These are phyloP conservation scores for Scheffersomyces stipitis DNA, from an alignment of 805 yeast genomes.

Conservation along the genomic window DNA sequence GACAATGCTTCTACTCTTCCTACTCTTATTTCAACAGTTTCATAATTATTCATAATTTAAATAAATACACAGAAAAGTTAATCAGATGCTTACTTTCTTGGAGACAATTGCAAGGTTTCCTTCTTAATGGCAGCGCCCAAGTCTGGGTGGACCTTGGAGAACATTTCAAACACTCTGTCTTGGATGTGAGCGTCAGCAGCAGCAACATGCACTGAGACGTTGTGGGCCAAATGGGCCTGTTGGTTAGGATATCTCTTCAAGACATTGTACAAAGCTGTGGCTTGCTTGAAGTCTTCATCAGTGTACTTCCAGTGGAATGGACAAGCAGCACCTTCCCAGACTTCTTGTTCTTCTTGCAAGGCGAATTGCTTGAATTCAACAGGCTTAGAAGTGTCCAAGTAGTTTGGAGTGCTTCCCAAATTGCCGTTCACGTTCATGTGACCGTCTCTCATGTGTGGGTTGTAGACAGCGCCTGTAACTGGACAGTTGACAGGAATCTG, in stretches of 20 bases:
- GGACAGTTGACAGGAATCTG: constrained; percentile 81
- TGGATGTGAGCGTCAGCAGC: constrained; percentile 75
- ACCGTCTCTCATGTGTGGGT: constrained; percentile 84
- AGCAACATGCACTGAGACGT: constrained; percentile 71
- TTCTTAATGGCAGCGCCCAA: constrained; percentile 67
- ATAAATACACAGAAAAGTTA: too few species aligned
- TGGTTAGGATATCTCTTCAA: constrained; percentile 77
- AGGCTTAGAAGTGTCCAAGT: constrained; percentile 58
- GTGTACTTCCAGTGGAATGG: constrained; percentile 83
- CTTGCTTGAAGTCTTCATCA: constrained; percentile 77
- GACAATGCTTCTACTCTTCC: too few species aligned
- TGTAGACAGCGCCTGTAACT: constrained; percentile 41
- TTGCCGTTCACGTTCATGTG: constrained; percentile 61
- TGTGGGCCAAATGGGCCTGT: constrained; percentile 80
- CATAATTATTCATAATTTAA: too few species aligned
- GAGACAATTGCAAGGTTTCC: constrained; percentile 54
- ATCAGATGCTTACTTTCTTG: constrained; percentile 48
- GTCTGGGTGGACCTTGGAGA: constrained; percentile 66
- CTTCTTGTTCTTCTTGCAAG: constrained; percentile 68
- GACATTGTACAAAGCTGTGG: constrained; percentile 75
- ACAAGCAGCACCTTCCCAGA: constrained; percentile 78
- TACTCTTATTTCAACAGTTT: too few species aligned
- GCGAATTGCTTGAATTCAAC: constrained; percentile 45
- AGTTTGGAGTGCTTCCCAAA: constrained; percentile 76
- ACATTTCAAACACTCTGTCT: constrained; percentile 76